These are phyloP conservation scores for Xylaria nigripes DNA, from an alignment of 495 filamentous ascomycete species.

Conservation along the genomic window DNA sequence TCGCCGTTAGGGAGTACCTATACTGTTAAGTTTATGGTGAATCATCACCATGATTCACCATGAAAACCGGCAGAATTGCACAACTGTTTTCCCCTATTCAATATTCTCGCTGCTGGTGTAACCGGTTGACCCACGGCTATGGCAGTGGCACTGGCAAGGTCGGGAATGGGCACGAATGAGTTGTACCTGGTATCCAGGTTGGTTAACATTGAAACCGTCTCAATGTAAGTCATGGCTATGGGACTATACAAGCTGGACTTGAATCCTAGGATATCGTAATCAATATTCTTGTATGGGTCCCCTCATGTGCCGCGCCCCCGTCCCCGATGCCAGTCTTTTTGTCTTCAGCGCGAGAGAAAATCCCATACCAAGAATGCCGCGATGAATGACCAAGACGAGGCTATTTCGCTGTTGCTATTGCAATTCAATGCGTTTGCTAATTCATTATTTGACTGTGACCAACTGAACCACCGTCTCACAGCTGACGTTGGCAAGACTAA, in stretches of 20 bases:
- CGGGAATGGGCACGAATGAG: neutral
- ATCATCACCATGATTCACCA: too few species aligned
- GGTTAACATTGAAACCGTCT: slow-evolving; percentile 5
- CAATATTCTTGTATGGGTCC: slow-evolving; percentile 4
- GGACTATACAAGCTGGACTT: neutral
- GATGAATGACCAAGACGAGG: neutral
- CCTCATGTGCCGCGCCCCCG: slow-evolving; percentile 1
- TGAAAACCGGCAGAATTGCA: too few species aligned
- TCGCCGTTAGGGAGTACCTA: too few species aligned
- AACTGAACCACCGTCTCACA: neutral
- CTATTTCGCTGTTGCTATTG: neutral
- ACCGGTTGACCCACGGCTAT: neutral
- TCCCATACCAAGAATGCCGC: neutral
- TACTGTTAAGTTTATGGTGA: too few species aligned
- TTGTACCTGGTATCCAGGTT: neutral
- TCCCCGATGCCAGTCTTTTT: neutral
- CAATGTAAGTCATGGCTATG: slow-evolving; percentile 1
- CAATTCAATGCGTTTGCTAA: slow-evolving; percentile 2
- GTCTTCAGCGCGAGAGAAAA: neutral
- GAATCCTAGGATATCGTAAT: slow-evolving; percentile 2
- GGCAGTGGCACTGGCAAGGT: neutral
- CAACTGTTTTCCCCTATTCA: too few species aligned
- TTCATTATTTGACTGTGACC: slow-evolving; percentile 5
- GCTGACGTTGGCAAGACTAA: slow-evolving; percentile 5
- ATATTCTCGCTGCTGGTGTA: neutral